Conservation (phyloP, 768 basidiomycete genomes). For the Phylloporus sp. region DNA sequence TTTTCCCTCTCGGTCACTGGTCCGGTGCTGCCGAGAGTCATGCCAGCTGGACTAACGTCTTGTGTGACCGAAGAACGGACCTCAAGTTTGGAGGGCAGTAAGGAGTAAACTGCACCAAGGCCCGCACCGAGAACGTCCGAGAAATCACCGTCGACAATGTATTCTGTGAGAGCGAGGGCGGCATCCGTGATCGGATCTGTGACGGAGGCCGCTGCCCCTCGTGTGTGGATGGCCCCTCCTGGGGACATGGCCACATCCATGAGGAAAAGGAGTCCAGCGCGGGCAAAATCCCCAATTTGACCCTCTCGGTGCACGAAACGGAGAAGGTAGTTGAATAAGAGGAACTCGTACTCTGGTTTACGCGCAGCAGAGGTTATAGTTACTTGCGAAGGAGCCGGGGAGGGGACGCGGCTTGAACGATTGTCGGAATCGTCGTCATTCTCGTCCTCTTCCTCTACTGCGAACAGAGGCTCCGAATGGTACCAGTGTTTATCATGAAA, state of each 20-base stretch:
- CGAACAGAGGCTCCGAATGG: constrained; percentile 66
- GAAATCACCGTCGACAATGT: constrained; percentile 95
- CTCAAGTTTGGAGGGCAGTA: constrained; percentile 82
- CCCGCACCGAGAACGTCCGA: constrained; percentile 96
- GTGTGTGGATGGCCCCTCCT: constrained; percentile 43
- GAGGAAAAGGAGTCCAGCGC: constrained; percentile 87
- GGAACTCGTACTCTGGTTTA: constrained; percentile 90
- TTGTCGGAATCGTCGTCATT: constrained; percentile 40
- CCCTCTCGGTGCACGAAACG: constrained; percentile 95
- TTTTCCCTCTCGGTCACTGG: constrained; percentile 52
- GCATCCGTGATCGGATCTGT: constrained; percentile 79
- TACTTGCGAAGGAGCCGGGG: constrained; percentile 57
- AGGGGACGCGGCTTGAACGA: constrained; percentile 33
- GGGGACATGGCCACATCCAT: constrained; percentile 97
- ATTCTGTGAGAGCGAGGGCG: constrained; percentile 83
- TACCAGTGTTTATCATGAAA: constrained; percentile 94
- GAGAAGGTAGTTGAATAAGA: constrained; percentile 91
- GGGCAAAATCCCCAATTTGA: constrained; percentile 86
- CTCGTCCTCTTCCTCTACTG: constrained; percentile 73
- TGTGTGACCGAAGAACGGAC: constrained; percentile 46
- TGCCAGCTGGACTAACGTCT: constrained; percentile 43
- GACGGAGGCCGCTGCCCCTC: constrained; percentile 28
- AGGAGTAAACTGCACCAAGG: constrained; percentile 86
- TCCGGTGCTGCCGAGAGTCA: constrained; percentile 67
- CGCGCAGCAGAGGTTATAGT: constrained; percentile 53